Evolutionary conservation across 805 yeast species (phyloP).

Genomic region (Phaffomyces thermotolerans): DNA sequence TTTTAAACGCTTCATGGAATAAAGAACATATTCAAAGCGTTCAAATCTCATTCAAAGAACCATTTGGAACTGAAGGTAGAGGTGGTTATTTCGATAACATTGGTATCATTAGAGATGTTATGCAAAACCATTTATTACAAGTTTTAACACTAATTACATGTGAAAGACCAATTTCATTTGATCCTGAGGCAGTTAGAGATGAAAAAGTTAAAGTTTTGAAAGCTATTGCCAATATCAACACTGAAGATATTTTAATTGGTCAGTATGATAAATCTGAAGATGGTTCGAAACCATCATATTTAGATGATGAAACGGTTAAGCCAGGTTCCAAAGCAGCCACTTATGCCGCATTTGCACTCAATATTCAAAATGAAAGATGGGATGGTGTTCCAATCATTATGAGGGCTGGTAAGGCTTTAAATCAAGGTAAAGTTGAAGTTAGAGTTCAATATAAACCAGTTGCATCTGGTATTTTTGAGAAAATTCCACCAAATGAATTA

Average conservation of each 20-base stretch:
- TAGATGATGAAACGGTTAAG: slow-evolving; percentile 87
- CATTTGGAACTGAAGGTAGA: slow-evolving; percentile 98
- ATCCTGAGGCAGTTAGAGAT: slow-evolving; percentile 90
- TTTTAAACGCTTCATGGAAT: slow-evolving; percentile 87
- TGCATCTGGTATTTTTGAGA: slow-evolving; percentile 71
- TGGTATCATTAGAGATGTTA: slow-evolving; percentile 95
- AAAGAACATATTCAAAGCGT: slow-evolving; percentile 68
- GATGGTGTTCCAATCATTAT: slow-evolving; percentile 94
- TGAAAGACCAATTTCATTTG: slow-evolving; percentile 92
- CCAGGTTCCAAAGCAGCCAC: slow-evolving; percentile 82
- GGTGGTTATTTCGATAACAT: slow-evolving; percentile 96
- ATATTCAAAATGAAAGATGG: slow-evolving; percentile 92
- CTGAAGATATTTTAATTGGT: slow-evolving; percentile 67
- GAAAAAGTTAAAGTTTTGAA: slow-evolving; percentile 91
- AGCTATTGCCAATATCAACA: slow-evolving; percentile 64
- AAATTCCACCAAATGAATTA: slow-evolving; percentile 84
- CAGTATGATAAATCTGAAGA: slow-evolving; percentile 83
- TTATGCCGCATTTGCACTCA: slow-evolving; percentile 75
- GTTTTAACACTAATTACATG: slow-evolving; percentile 85
- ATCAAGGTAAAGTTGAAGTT: slow-evolving; percentile 91
- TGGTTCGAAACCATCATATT: slow-evolving; percentile 83
- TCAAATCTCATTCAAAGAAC: slow-evolving; percentile 91
- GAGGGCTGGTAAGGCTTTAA: slow-evolving; percentile 97
- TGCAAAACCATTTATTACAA: slow-evolving; percentile 95
- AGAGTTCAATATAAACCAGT: slow-evolving; percentile 88